Evolutionary conservation across 345 rosid species (phyloP).

Genomic region (Ceriops tagal): DNA sequence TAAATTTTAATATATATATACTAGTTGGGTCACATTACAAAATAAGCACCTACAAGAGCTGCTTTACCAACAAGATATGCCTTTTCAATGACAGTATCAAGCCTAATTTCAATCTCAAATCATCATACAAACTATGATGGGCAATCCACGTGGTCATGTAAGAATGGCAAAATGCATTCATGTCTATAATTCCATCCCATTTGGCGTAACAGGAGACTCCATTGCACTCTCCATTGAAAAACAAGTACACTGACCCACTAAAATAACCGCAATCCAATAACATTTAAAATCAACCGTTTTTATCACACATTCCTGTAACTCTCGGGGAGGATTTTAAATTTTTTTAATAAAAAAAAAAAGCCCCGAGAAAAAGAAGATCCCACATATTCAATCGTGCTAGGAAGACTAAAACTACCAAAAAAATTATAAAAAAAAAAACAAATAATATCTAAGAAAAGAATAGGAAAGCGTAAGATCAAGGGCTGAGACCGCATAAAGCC

Average conservation of each 20-base stretch:
- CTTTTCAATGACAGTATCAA: background rate
- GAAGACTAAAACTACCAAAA: background rate
- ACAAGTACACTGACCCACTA: background rate
- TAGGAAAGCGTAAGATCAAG: background rate
- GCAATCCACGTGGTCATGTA: too few species aligned
- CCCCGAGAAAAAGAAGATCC: too few species aligned
- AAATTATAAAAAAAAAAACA: background rate
- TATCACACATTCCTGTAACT: background rate
- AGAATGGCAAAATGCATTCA: too few species aligned
- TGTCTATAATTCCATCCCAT: too few species aligned
- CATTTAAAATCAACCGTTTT: background rate
- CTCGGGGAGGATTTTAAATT: too few species aligned
- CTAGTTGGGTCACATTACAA: too few species aligned
- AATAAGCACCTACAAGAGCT: background rate
- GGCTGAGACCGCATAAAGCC: background rate
- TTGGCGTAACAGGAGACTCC: too few species aligned
- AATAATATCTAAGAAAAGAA: slow-evolving; percentile 2
- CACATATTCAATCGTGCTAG: too few species aligned
- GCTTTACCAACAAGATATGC: background rate
- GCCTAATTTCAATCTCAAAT: background rate
- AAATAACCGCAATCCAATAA: background rate
- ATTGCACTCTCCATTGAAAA: background rate
- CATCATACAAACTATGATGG: background rate
- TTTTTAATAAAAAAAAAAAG: too few species aligned
- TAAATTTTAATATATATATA: too few species aligned